These are phyloP conservation scores for Phytophthora sp. DNA, from an alignment of 352 stramenopile genomes.

Conservation along the genomic window DNA sequence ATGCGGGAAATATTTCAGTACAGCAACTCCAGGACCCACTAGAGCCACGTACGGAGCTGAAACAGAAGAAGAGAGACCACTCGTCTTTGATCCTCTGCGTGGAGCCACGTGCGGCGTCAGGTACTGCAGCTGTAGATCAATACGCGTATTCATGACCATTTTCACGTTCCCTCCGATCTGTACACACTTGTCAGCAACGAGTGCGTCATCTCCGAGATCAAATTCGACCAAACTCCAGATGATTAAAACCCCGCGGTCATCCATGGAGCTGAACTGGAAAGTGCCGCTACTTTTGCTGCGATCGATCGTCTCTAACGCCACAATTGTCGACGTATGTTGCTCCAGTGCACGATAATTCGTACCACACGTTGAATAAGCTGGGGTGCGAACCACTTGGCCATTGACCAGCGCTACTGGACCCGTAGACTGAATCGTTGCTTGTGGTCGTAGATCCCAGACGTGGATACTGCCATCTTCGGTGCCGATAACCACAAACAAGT, in stretches of 20 bases:
- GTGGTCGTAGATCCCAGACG: conserved; percentile 66
- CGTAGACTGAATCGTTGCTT: conserved; percentile 26
- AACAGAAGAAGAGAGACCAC: conserved; percentile 17
- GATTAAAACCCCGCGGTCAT: conserved; percentile 69
- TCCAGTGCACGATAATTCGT: conserved; percentile 45
- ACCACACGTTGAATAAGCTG: conserved; percentile 68
- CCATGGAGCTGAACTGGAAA: conserved; percentile 78
- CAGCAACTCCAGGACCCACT: conserved; percentile 53
- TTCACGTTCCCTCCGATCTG: conserved; percentile 70
- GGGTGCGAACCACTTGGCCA: conserved; percentile 43
- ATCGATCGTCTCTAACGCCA: conserved; percentile 50
- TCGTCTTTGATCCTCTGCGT: conserved; percentile 15
- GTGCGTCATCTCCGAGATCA: conserved; percentile 44
- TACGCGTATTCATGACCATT: conserved; percentile 66
- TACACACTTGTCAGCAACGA: conserved; percentile 63
- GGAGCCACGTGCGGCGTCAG: conserved; percentile 18
- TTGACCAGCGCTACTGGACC: conserved; percentile 30
- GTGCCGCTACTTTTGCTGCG: conserved; percentile 25
- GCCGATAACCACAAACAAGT: conserved; percentile 60
- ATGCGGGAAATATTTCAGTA: conserved; percentile 57
- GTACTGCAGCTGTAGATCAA: conserved; percentile 64
- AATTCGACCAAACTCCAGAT: conserved; percentile 80
- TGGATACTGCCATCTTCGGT: conserved; percentile 72
- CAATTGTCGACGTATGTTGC: conserved; percentile 57
- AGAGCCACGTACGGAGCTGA: background rate